These are phyloP conservation scores for Antitrichia curtipendula DNA, from an alignment of 225 moss, liverwort and hornwort genomes.

Conservation along the genomic window DNA sequence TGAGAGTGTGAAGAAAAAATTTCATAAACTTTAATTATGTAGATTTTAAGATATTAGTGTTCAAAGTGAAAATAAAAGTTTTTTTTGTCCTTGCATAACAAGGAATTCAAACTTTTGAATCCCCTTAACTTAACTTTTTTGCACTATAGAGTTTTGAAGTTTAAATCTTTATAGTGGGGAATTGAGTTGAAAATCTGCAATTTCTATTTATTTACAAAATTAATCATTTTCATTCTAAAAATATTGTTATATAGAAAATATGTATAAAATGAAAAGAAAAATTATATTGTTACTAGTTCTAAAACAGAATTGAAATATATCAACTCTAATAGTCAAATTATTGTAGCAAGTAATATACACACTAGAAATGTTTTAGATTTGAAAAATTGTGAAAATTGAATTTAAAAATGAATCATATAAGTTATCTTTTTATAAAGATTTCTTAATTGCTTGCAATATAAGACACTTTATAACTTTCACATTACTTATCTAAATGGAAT, in stretches of 20 bases:
- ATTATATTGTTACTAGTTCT: not conserved
- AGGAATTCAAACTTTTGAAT: too few species aligned
- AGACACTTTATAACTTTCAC: not conserved
- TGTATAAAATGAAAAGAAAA: not conserved
- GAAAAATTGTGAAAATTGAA: not conserved
- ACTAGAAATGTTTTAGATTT: not conserved
- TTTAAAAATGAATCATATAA: rapidly evolving
- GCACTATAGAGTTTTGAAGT: not conserved
- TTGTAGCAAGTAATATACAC: not conserved
- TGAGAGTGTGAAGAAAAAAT: too few species aligned
- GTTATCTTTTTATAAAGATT: not conserved
- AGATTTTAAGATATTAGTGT: too few species aligned
- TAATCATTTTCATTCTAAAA: not conserved
- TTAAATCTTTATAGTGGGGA: not conserved
- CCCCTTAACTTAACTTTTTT: too few species aligned
- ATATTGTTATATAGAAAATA: not conserved
- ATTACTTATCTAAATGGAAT: not conserved
- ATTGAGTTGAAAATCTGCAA: not conserved
- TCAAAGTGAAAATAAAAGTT: too few species aligned
- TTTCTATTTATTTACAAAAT: too few species aligned
- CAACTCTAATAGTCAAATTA: not conserved
- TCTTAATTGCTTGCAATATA: not conserved
- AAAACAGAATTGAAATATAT: not conserved
- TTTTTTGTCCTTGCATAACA: too few species aligned
- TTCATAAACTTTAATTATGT: too few species aligned